Percentiles rank a stretch among this genome's conserved stretches.
Conservation (phyloP, 306 rosid genomes). For the Prinsepia uniflora region DNA sequence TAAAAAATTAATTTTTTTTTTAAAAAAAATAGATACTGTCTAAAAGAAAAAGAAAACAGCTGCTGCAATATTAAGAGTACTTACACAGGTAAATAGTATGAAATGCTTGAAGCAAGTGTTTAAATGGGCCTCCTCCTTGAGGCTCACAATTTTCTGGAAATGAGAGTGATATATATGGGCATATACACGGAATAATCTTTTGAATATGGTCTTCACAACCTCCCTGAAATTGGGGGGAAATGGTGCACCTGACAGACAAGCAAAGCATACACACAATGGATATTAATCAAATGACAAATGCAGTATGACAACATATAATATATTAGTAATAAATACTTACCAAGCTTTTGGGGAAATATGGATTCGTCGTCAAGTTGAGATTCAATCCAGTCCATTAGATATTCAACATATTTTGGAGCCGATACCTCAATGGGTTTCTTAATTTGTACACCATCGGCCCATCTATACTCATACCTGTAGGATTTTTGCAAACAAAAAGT, state of each 20-base stretch:
- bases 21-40: not conserved
- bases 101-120: constrained; percentile 99
- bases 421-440: constrained; percentile 99
- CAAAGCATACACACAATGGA: constrained; percentile 1
- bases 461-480: constrained; percentile 90
- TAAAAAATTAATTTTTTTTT: too few relatives aligned
- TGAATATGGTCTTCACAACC: constrained; percentile 95
- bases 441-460: constrained; percentile 99
- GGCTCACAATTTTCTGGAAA: constrained; percentile 98
- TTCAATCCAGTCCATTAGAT: constrained; percentile 99
- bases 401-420: constrained; percentile 98
- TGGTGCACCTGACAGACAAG: constrained; percentile 65
- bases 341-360: constrained; percentile 97
- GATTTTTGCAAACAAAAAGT: constrained; percentile 7
- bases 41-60: not conserved
- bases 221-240: constrained; percentile 92
- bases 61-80: constrained; percentile 21
- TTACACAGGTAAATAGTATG: constrained; percentile 94
- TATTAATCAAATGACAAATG: constrained; percentile 12
- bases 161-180: constrained; percentile 98
- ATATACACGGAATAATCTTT: constrained; percentile 93
- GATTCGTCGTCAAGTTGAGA: constrained; percentile 97
- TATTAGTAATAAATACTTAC: constrained; percentile 31
- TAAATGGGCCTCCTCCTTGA: constrained; percentile 98
- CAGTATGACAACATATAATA: not conserved